These are phyloP conservation scores for Chrysosporium queenslandicum DNA, from an alignment of 2,329 filamentous ascomycete species.

Conservation along the genomic window DNA sequence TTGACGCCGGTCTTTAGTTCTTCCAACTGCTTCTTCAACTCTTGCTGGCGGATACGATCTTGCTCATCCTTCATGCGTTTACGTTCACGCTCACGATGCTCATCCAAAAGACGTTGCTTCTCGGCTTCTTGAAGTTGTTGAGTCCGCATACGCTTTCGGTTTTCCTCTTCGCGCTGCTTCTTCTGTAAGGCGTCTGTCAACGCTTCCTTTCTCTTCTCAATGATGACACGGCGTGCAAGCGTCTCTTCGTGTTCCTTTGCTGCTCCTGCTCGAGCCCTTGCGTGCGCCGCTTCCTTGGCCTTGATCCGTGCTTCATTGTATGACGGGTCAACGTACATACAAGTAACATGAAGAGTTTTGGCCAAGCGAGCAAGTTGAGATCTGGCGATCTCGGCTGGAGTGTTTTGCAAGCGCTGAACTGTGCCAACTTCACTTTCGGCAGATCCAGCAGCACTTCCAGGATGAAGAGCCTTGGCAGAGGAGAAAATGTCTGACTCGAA, in stretches of 20 bases:
- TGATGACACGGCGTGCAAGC: slow-evolving; percentile 75
- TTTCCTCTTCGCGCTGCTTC: slow-evolving; percentile 86
- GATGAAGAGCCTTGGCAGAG: slow-evolving; percentile 81
- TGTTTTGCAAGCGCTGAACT: slow-evolving; percentile 93
- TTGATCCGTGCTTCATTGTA: slow-evolving; percentile 74
- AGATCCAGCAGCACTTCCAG: slow-evolving; percentile 73
- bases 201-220: slow-evolving; percentile 94
- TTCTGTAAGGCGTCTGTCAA: slow-evolving; percentile 79
- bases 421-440: slow-evolving; percentile 74
- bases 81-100: slow-evolving; percentile 82
- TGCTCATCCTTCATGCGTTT: slow-evolving; percentile 78
- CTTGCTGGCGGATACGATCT: slow-evolving; percentile 80
- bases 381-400: slow-evolving; percentile 92
- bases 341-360: slow-evolving; percentile 83
- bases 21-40: slow-evolving; percentile 83
- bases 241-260: slow-evolving; percentile 83
- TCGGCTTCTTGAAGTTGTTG: slow-evolving; percentile 86
- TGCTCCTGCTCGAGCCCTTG: slow-evolving; percentile 75
- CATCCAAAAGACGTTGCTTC: slow-evolving; percentile 75
- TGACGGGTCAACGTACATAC: slow-evolving; percentile 85
- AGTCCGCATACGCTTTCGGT: slow-evolving; percentile 73
- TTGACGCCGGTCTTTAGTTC: slow-evolving; percentile 86
- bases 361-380: slow-evolving; percentile 86
- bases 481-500: slow-evolving; percentile 99
- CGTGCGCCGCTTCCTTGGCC: slow-evolving; percentile 68